phyloP scores from a whole-genome alignment of 2,329 filamentous ascomycete genomes.

The Onygenales sp. region DNA sequence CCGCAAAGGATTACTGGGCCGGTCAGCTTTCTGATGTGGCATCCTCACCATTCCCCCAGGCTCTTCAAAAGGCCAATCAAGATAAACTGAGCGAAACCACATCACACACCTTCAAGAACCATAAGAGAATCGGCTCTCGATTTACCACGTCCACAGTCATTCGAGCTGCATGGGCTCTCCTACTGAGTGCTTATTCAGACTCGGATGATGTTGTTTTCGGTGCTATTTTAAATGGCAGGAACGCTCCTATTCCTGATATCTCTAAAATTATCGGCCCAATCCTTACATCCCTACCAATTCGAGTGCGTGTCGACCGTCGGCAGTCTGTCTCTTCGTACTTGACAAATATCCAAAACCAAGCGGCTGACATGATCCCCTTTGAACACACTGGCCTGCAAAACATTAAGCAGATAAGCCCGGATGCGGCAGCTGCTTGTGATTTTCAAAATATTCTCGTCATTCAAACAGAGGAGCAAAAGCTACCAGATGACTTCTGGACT shows the following conservation, averaged over 20 bases:
- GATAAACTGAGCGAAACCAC: slow-evolving; percentile 6
- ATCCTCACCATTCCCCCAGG: slow-evolving; percentile 6
- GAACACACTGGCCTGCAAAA: slow-evolving; percentile 46
- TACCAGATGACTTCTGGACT: slow-evolving; percentile 6
- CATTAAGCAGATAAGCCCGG: slow-evolving; percentile 42
- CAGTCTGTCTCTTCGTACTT: slow-evolving; percentile 39
- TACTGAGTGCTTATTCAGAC: slow-evolving; percentile 25
- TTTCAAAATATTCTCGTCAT: slow-evolving; percentile 33
- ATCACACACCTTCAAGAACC: background rate
- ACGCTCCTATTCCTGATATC: slow-evolving; percentile 28
- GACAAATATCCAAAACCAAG: slow-evolving; percentile 44
- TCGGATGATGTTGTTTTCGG: slow-evolving; percentile 34
- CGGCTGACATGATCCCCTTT: slow-evolving; percentile 46
- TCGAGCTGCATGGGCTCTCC: slow-evolving; percentile 30
- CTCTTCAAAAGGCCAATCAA: slow-evolving; percentile 7
- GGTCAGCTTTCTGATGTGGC: background rate
- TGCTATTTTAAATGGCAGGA: slow-evolving; percentile 31
- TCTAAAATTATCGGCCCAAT: slow-evolving; percentile 32
- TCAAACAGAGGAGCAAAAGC: slow-evolving; percentile 10
- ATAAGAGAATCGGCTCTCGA: slow-evolving; percentile 3
- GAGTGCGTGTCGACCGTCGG: slow-evolving; percentile 22
- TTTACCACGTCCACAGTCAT: slow-evolving; percentile 23
- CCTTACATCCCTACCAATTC: slow-evolving; percentile 31
- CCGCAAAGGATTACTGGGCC: background rate
- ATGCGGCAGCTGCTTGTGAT: slow-evolving; percentile 29